Conservation (phyloP, 2,329 filamentous ascomycete species). For the Claviceps sorghi region DNA sequence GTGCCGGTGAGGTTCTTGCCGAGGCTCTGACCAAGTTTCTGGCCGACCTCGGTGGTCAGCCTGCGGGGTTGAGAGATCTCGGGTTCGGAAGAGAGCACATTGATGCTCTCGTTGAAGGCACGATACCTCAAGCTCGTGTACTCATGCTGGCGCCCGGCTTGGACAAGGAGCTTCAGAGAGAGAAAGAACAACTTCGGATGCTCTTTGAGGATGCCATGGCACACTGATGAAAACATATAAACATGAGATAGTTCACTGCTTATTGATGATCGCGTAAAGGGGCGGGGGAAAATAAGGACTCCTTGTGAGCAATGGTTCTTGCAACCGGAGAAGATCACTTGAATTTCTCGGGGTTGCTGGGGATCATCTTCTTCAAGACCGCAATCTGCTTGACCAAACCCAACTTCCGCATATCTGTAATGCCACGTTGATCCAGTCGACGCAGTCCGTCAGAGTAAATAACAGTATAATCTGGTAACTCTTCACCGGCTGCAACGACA, state of each 20-base stretch:
- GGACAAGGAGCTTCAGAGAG: constrained; percentile 50
- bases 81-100: constrained; percentile 68
- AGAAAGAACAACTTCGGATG: constrained; percentile 54
- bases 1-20: constrained; percentile 72
- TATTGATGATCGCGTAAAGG: neutral
- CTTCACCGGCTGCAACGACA: constrained; percentile 40
- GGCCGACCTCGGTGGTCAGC: constrained; percentile 75
- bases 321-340: constrained; percentile 14
- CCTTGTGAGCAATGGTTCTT: neutral
- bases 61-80: constrained; percentile 65
- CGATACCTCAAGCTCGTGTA: constrained; percentile 80
- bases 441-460: constrained; percentile 50
- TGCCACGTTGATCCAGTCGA: constrained; percentile 43
- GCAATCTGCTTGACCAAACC: constrained; percentile 54
- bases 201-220: constrained; percentile 50
- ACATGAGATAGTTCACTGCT: neutral
- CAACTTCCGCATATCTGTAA: constrained; percentile 48
- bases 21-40: constrained; percentile 76
- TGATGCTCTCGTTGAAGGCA: constrained; percentile 79
- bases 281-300: neutral
- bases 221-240: constrained; percentile 12
- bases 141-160: constrained; percentile 81
- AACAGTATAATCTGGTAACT: constrained; percentile 52
- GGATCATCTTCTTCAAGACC: constrained; percentile 50
- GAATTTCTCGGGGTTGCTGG: constrained; percentile 43